Evolutionary conservation across 495 filamentous ascomycete genomes (phyloP), one percentile per base, ranked within the genome.

Genomic region (Entonaema liquescens): DNA sequence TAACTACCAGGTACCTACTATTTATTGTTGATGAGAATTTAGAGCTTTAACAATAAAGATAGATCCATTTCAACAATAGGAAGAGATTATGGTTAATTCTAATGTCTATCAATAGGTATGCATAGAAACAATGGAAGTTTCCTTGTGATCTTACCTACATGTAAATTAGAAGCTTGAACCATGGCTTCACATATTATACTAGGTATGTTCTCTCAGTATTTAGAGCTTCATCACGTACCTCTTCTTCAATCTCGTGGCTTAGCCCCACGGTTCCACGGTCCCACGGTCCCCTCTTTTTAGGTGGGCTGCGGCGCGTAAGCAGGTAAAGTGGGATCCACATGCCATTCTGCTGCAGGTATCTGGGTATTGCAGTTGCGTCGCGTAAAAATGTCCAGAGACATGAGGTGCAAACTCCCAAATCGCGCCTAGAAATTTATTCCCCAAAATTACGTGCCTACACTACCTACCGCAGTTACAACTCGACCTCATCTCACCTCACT

Each of bases 351-450:
- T 47, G 17, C 42, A 21, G 42, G 42, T 38, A 15, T 47, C 42
- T 68, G 58, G 65, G 56, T 53, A 40, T 60, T 9, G 56, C 63
- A 58, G 65, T 69, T 73, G 62, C 70, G 70, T 73, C 70, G 70
- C 70, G 70, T 73, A 42, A 72, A 65, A 71, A 61, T 36, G 70
- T 72, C 54, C 47, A 73, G 57, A 61, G 57, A 61, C 49, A 40
- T 71, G 57, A 58, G 52, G 29, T 56, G 31, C 62, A 71, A 71
- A 66, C 62, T 61, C 67, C 59, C 62, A 42, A 74, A 74, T 70
- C 67, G 67, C 71, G 62, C 62, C 62, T 65, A 63, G 53, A 59
- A 54, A 47, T 63, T 62, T 57, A 40, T 59, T 62, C 57, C 19
- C 54, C 56, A 56, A 62, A 65, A 66, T 40, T 66, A 65, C 55